Evolutionary conservation across 805 yeast species (phyloP).

Genomic region (Starmerella potacharoeniae): DNA sequence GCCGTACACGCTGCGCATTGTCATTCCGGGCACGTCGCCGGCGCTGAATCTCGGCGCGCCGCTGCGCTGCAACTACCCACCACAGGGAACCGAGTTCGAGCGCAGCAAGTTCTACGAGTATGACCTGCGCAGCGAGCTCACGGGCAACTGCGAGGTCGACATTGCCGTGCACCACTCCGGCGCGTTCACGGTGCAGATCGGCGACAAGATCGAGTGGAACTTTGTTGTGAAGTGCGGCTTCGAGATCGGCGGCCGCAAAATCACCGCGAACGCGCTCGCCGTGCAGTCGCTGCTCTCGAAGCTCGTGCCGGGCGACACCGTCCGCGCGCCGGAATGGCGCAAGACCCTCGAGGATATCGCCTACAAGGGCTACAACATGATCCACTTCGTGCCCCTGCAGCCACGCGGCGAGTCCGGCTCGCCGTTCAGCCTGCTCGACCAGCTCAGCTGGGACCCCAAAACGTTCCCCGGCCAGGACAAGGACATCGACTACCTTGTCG

Average conservation of each 20-base stretch:
- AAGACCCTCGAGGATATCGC: constrained; percentile 48
- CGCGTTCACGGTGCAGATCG: constrained; percentile 60
- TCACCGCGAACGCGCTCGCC: constrained; percentile 68
- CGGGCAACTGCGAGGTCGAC: constrained; percentile 53
- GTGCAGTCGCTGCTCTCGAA: constrained; percentile 80
- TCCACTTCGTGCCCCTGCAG: constrained; percentile 92
- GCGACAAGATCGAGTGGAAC: constrained; percentile 42
- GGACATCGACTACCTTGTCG: constrained; percentile 45
- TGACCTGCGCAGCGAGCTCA: constrained; percentile 36
- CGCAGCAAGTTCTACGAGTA: constrained; percentile 45
- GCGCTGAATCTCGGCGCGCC: constrained; percentile 54
- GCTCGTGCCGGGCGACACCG: constrained; percentile 62
- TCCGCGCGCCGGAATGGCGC: constrained; percentile 46
- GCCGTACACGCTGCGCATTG: constrained; percentile 41
- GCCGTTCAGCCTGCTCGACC: constrained; percentile 87
- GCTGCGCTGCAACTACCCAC: constrained; percentile 65
- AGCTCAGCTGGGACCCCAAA: constrained; percentile 58
- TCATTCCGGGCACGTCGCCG: constrained; percentile 63
- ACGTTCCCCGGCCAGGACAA: constrained; percentile 44
- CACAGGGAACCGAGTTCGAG: constrained; percentile 36
- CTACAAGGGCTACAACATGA: constrained; percentile 81
- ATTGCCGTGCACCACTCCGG: constrained; percentile 64
- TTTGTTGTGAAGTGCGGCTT: constrained; percentile 76
- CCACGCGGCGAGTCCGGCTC: constrained; percentile 81
- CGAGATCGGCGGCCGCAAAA: constrained; percentile 39